Percentiles rank a stretch among this genome's conserved stretches.
phyloP scores from a whole-genome alignment of 345 rosid genomes.

The Moricandia arvensis region DNA sequence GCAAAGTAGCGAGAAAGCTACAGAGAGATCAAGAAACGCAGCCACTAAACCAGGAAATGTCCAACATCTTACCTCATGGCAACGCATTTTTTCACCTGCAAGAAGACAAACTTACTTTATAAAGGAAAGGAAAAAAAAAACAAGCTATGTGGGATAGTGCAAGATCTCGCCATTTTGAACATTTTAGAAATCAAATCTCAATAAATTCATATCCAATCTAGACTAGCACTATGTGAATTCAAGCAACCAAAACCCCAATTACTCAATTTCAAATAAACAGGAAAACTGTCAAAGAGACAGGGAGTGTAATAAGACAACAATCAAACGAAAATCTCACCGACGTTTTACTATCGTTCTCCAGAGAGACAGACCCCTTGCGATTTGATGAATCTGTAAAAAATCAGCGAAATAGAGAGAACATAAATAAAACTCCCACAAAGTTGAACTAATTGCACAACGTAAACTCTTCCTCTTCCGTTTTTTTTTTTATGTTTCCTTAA shows the following conservation, averaged over 20 bases:
- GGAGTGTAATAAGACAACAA: background rate
- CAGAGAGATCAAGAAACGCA: slow-evolving; percentile 59
- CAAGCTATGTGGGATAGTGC: background rate
- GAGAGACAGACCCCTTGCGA: background rate
- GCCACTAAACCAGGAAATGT: slow-evolving; percentile 52
- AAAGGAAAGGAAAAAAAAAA: background rate
- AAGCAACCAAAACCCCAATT: background rate
- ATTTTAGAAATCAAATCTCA: background rate
- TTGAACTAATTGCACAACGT: background rate
- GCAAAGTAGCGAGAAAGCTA: slow-evolving; percentile 49
- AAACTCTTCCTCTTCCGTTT: background rate
- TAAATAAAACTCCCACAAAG: background rate
- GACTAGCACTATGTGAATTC: background rate
- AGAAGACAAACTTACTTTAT: background rate
- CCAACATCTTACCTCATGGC: slow-evolving; percentile 51
- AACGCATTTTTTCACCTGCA: slow-evolving; percentile 40
- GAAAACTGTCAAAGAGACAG: background rate
- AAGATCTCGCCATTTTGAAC: slow-evolving; percentile 6
- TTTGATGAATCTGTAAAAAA: background rate
- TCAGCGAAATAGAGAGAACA: background rate
- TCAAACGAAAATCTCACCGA: background rate
- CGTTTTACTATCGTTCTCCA: background rate
- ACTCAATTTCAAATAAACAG: background rate
- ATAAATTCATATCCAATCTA: background rate
- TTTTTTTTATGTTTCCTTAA: background rate